Percentiles rank a stretch among this genome's conserved stretches.
Conservation (phyloP, 805 yeast species). For the Metschnikowia vanudenii region DNA sequence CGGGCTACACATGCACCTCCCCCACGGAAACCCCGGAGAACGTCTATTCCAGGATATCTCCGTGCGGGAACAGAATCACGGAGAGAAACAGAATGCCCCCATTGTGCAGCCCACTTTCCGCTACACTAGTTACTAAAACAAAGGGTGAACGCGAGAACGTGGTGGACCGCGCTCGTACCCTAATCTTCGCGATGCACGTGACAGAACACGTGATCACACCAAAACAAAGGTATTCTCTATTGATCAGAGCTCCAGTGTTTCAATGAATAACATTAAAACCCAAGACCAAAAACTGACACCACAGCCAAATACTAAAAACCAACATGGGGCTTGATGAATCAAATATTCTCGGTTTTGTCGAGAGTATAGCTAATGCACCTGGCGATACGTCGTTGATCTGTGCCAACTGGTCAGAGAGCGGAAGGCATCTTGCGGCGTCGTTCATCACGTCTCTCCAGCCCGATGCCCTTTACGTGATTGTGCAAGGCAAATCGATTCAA, state of each 20-base stretch:
- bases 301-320: not conserved
- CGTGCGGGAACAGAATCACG: no score
- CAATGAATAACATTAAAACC: no score
- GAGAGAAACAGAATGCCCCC: no score
- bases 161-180: no score
- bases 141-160: no score
- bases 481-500: constrained; percentile 2
- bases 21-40: no score
- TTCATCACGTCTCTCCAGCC: constrained; percentile 11
- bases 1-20: not conserved
- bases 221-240: not conserved
- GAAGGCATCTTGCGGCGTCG: constrained; percentile 5
- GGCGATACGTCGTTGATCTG: not conserved
- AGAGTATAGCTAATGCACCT: not conserved
- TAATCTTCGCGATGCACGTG: not conserved
- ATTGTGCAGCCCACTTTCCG: no score
- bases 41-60: no score
- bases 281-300: no score
- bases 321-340: constrained; percentile 6
- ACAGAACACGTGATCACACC: not conserved
- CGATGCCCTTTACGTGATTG: constrained; percentile 16
- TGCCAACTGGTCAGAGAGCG: constrained; percentile 6
- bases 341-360: constrained; percentile 1
- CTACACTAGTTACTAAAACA: no score
- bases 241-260: no score